Base-by-base conservation (phyloP, 2,329 filamentous ascomycete species). In the Sclerotinia subarctica region DNA sequence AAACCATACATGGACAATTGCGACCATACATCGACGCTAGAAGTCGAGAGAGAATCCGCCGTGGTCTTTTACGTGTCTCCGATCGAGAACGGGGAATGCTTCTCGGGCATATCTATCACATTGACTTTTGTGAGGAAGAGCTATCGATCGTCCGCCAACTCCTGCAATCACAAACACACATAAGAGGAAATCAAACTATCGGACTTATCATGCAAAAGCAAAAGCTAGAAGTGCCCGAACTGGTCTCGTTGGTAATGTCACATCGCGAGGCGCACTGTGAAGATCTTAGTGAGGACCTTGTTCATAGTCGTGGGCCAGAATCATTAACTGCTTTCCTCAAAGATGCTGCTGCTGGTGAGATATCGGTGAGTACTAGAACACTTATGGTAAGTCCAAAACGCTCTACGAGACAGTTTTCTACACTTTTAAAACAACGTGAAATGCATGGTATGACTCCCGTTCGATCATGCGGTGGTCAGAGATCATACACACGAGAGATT, bases 291-390 rank as follows among this genome's bases (percentile, higher is more conserved):
- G 72, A 84, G 86, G 74, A 84, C 79, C 76, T 82, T 81, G 44
- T 87, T 83, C 29, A 84, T 85, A 60, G 85, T 83, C n/a, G 86
- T 84, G 68, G 81, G 80, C 69, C 42, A 52, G 35, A 38, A 56
- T 67, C 69, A n/a, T 68, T 73, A 32, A n/a, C 44, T 24, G 57
- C 69, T 32, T 73, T 75, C 44, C 49, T 72, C 26, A 17, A 54
- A 54, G 73, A 74, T 71, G 71, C 57, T n/a, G 65, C 64, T 51
- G 56, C 64, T 26, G 67, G 69, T 21, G 53, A 53, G 21, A 42
- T 69, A 29, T 63, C 44, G 35, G 26, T 46, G 17, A 49, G 67
- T 54, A 32, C 60, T n/a, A 53, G 51, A 47, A 53, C 66, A n/a
- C 38, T 68, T 26, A 35, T 32, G 6, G 62, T 72, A 21, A 26